Conservation (phyloP, 495 filamentous ascomycete species). For the Viridothelium virens region DNA sequence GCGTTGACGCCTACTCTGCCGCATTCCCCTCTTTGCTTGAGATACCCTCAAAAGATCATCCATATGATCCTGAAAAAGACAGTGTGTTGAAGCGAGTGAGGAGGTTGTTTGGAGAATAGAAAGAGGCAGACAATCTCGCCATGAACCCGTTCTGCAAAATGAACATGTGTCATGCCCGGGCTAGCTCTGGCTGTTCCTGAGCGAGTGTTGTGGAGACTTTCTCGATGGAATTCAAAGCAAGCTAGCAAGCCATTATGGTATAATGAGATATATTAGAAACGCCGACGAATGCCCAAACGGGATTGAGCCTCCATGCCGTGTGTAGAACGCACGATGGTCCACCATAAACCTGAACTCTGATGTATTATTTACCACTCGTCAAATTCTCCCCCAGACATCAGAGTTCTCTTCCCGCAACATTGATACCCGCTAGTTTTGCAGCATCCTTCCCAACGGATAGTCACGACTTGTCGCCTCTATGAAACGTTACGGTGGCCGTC, state of each 20-base stretch:
- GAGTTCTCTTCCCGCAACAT: conserved; percentile 12
- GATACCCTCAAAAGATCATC: conserved; percentile 98
- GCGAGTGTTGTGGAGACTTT: neutral
- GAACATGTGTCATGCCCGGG: no score
- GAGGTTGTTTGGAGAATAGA: conserved; percentile 80
- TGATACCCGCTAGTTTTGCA: conserved; percentile 2
- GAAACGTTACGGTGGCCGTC: conserved; percentile 56
- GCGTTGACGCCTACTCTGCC: conserved; percentile 63
- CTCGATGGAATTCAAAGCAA: neutral
- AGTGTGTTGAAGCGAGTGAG: conserved; percentile 88
- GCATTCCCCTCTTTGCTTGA: conserved; percentile 77
- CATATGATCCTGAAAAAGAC: conserved; percentile 98
- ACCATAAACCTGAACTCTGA: neutral
- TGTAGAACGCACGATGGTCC: neutral
- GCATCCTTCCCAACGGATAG: conserved; percentile 8
- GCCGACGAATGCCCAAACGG: neutral
- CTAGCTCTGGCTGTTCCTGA: no score
- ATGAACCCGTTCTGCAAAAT: no score
- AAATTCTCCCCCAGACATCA: conserved; percentile 11
- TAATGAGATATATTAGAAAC: neutral
- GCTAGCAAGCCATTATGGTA: neutral
- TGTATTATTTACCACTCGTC: neutral
- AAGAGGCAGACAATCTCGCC: neutral
- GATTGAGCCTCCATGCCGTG: neutral
- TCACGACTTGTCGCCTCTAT: conserved; percentile 24